A percentile compares a stretch with the other conserved stretches of the same genome.
Conservation (phyloP, 805 yeast genomes). For the Saturnispora zaruensis region DNA sequence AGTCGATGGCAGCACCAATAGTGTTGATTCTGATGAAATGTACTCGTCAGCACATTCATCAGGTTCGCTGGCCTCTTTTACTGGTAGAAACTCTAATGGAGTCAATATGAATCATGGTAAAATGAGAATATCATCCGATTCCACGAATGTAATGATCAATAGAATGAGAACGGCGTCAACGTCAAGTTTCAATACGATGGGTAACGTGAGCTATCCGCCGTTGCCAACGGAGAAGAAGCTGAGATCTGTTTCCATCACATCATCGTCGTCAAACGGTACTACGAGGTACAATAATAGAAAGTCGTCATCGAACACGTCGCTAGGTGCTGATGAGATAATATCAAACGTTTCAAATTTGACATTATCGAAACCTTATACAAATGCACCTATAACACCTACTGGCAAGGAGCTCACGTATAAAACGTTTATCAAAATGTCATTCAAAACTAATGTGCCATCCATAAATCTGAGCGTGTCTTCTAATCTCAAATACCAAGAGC, state of each 20-base stretch:
- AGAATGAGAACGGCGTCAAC: constrained; percentile 24
- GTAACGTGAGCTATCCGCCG: constrained; percentile 19
- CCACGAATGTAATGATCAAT: constrained; percentile 19
- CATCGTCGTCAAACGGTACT: background rate
- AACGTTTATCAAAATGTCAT: constrained; percentile 26
- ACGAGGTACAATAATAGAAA: constrained; percentile 3
- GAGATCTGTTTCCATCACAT: constrained; percentile 27
- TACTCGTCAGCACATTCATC: constrained; percentile 14
- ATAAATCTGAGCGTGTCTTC: constrained; percentile 57
- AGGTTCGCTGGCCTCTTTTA: constrained; percentile 6
- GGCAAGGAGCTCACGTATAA: constrained; percentile 5
- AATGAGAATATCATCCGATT: constrained; percentile 17
- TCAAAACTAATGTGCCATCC: constrained; percentile 38
- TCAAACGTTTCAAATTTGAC: constrained; percentile 16
- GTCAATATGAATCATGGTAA: background rate
- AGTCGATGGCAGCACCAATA: constrained; percentile 9
- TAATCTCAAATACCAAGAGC: constrained; percentile 15
- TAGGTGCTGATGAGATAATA: constrained; percentile 10
- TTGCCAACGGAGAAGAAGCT: constrained; percentile 23
- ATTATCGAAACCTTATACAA: constrained; percentile 8
- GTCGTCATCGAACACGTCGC: constrained; percentile 11
- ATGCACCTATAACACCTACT: constrained; percentile 1
- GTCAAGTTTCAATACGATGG: constrained; percentile 15
- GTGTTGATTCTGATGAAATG: constrained; percentile 8
- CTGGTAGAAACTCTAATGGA: background rate